Evolutionary conservation across 208 protist species (phyloP), one percentile per base, ranked within the genome.

Genomic region (Entamoeba invadens): DNA sequence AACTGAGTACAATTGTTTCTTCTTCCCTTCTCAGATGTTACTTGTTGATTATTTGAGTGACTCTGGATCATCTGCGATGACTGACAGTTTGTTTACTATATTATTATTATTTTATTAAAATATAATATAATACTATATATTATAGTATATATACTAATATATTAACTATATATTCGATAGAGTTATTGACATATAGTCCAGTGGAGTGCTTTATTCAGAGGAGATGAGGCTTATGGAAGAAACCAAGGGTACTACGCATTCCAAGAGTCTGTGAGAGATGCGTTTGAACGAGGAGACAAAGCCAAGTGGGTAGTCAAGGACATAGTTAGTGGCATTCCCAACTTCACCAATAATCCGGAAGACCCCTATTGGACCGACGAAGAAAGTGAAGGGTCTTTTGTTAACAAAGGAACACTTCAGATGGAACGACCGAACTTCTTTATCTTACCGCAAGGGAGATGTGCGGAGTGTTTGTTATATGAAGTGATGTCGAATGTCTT

Each of bases 371-470:
- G 45, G 35, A 72, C 47, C 31, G 87, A 94, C 0, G 4, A 4
- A n/a, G 92, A 95, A 94, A 44, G 10, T 57, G 5, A 44, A 92
- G 51, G 94, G 0, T 45, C 38, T 91, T 94, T 94, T 94, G 92
- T 94, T 31, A 94, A 94, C 44, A 45, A 44, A 25, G 94, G 94
- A 57, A 42, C 16, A 44, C 42, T 44, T 45, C 94, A 94, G 46
- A 45, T 94, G n/a, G 94, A 94, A 92, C 25, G 45, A n/a, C 94
- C 94, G 14, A 94, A 94, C 44, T 91, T 94, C 94, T 95, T 93
- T 93, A 94, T 95, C 35, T 44, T 93, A 42, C 87, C 87, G 2
- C 94, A 95, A 92, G 94, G 94, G 14, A 25, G 94, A 45, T 72
- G 94, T 45, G 10, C 93, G 16, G 94, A 95, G n/a, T 45, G n/a